A percentile compares a stretch with the other conserved stretches of the same genome.
These are phyloP conservation scores for Fusarium sp. DNA, from an alignment of 2,329 filamentous ascomycete species.

Conservation along the genomic window DNA sequence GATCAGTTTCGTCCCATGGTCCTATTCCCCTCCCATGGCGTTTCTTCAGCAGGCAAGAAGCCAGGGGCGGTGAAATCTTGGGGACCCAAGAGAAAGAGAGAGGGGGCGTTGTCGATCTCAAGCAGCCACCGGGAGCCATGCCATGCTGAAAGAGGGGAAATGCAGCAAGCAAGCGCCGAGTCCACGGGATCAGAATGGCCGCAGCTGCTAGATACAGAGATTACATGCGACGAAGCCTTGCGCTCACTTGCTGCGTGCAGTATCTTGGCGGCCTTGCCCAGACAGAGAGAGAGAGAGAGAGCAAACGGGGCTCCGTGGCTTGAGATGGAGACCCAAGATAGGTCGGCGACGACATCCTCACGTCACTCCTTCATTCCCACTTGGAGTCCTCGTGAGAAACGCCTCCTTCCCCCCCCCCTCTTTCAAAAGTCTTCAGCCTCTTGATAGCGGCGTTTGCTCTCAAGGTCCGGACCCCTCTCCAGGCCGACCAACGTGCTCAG, in stretches of 20 bases:
- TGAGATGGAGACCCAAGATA: not conserved
- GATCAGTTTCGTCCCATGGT: slow-evolving; percentile 13
- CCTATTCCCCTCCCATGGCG: not conserved
- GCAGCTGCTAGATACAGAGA: not conserved
- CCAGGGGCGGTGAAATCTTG: slow-evolving; percentile 30
- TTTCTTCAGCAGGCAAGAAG: slow-evolving; percentile 2
- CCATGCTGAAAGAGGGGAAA: not conserved
- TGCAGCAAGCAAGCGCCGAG: not conserved
- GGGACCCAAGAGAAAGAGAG: not conserved
- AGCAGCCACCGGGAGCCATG: not conserved
- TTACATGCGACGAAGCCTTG: not conserved
- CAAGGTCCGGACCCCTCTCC: not conserved
- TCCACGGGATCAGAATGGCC: not conserved
- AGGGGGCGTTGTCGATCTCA: not conserved
- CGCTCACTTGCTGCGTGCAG: not conserved
- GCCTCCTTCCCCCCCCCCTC: not conserved
- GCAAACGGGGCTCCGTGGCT: slow-evolving; percentile 1
- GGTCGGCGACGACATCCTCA: not conserved
- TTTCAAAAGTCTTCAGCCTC: not conserved
- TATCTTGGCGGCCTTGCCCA: not conserved
- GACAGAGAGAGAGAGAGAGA: not conserved
- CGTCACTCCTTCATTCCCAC: slow-evolving; percentile 12
- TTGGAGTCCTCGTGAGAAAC: slow-evolving; percentile 7
- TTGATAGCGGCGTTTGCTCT: slow-evolving; percentile 1
- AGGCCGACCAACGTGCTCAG: slow-evolving; percentile 3